These are phyloP conservation scores for Taxillus chinensis DNA, from an alignment of 164 flowering plant genomes.

Conservation along the genomic window DNA sequence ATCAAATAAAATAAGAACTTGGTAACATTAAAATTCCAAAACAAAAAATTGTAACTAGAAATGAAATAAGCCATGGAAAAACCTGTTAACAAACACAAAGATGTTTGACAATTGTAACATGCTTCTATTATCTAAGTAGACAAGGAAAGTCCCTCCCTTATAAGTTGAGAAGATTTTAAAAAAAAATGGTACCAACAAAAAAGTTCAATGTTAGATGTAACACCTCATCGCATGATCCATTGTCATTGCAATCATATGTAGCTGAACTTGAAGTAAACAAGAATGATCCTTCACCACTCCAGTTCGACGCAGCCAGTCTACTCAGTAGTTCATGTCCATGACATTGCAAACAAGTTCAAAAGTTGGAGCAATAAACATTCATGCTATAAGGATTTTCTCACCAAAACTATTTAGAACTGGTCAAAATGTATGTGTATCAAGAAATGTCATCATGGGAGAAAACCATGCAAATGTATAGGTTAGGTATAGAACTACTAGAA, in stretches of 20 bases:
- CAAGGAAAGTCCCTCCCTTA: background rate
- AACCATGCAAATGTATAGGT: background rate
- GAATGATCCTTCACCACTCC: constrained; percentile 88
- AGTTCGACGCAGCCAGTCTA: constrained; percentile 72
- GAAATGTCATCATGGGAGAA: background rate
- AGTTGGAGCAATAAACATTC: background rate
- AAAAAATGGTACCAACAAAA: background rate
- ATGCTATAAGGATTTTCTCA: background rate
- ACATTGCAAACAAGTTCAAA: background rate
- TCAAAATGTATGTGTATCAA: too few species aligned
- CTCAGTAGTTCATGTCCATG: constrained; percentile 8
- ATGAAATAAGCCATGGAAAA: too few species aligned
- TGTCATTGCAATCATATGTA: constrained; percentile 73
- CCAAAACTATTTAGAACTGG: too few species aligned
- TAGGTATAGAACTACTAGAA: background rate
- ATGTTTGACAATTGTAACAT: background rate
- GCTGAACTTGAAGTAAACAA: constrained; percentile 92
- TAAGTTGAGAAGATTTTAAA: background rate
- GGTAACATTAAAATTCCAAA: too few species aligned
- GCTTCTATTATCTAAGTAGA: background rate
- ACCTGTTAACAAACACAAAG: too few species aligned
- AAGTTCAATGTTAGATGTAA: constrained; percentile 10
- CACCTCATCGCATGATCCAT: constrained; percentile 89
- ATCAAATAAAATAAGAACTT: too few species aligned
- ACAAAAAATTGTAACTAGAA: too few species aligned